Conservation (phyloP, 345 rosid species). For the Zanthoxylum bungeanum region DNA sequence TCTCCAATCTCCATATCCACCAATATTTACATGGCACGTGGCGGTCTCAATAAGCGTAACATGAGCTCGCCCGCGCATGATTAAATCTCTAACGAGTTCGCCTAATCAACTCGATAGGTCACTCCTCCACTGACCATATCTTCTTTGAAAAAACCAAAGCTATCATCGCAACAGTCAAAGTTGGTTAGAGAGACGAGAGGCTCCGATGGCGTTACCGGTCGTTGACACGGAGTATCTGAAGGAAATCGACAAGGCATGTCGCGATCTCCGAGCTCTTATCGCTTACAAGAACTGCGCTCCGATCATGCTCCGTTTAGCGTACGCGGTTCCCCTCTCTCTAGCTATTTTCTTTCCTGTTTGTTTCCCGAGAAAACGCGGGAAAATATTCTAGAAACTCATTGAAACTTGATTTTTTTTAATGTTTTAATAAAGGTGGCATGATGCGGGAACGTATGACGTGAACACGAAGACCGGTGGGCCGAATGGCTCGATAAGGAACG, state of each 20-base stretch:
- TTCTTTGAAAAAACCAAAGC: no score
- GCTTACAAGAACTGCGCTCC: slow-evolving; percentile 88
- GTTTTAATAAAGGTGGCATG: slow-evolving; percentile 73
- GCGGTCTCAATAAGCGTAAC: background rate
- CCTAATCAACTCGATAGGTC: background rate
- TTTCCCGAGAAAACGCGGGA: background rate
- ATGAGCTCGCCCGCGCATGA: background rate
- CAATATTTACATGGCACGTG: background rate
- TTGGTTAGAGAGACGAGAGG: background rate
- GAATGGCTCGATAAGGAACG: slow-evolving; percentile 85
- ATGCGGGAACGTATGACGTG: slow-evolving; percentile 88
- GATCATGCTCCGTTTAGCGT: slow-evolving; percentile 96
- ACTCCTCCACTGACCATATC: slow-evolving; percentile 5
- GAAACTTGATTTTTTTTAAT: background rate
- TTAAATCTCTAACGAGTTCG: background rate
- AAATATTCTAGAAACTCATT: background rate
- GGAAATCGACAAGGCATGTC: slow-evolving; percentile 86
- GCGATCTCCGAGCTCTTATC: slow-evolving; percentile 88
- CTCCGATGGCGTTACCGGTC: slow-evolving; percentile 65
- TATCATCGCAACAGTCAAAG: no score
- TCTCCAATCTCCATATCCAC: no score
- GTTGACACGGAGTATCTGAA: slow-evolving; percentile 81
- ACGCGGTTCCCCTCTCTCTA: slow-evolving; percentile 16
- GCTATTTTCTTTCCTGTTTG: background rate
- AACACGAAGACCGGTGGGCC: slow-evolving; percentile 84